These are phyloP conservation scores for Rhododendron vialii DNA, from an alignment of 148 eudicot genomes.

Conservation along the genomic window DNA sequence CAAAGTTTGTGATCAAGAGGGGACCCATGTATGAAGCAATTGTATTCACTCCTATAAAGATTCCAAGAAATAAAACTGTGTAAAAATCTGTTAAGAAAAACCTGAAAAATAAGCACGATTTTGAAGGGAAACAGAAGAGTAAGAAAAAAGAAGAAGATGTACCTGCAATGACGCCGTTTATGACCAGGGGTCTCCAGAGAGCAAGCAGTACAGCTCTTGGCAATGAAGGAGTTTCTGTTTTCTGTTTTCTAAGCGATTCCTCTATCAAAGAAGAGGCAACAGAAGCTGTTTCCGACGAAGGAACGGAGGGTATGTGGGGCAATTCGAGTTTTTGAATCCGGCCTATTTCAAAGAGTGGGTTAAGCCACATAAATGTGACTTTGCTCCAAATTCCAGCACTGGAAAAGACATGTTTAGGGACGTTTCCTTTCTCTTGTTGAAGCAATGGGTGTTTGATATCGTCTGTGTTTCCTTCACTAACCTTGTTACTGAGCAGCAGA, in stretches of 20 bases:
- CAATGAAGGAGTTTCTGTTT: slow-evolving; percentile 26
- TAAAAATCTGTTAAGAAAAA: neutral
- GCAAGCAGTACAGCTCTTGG: slow-evolving; percentile 47
- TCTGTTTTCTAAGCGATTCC: slow-evolving; percentile 57
- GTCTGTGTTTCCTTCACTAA: slow-evolving; percentile 3
- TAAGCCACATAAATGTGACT: slow-evolving; percentile 76
- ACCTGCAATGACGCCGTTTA: slow-evolving; percentile 82
- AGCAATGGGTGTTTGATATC: slow-evolving; percentile 50
- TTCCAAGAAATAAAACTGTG: neutral
- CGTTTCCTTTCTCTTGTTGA: neutral
- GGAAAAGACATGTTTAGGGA: slow-evolving; percentile 19
- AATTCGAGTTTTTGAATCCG: slow-evolving; percentile 48
- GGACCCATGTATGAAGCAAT: slow-evolving; percentile 86
- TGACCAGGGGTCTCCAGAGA: slow-evolving; percentile 54
- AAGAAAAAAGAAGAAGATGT: neutral
- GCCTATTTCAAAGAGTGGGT: slow-evolving; percentile 66
- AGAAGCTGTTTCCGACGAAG: slow-evolving; percentile 60
- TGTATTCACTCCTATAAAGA: slow-evolving; percentile 58
- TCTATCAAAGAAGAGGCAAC: slow-evolving; percentile 58
- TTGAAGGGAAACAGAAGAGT: neutral
- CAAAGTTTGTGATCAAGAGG: slow-evolving; percentile 66
- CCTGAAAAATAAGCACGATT: neutral
- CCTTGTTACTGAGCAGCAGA: slow-evolving; percentile 10
- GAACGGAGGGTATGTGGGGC: slow-evolving; percentile 55
- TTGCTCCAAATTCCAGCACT: slow-evolving; percentile 57